phyloP scores from a whole-genome alignment of 129 eudicot genomes.

The Flaveria sonorensis region DNA sequence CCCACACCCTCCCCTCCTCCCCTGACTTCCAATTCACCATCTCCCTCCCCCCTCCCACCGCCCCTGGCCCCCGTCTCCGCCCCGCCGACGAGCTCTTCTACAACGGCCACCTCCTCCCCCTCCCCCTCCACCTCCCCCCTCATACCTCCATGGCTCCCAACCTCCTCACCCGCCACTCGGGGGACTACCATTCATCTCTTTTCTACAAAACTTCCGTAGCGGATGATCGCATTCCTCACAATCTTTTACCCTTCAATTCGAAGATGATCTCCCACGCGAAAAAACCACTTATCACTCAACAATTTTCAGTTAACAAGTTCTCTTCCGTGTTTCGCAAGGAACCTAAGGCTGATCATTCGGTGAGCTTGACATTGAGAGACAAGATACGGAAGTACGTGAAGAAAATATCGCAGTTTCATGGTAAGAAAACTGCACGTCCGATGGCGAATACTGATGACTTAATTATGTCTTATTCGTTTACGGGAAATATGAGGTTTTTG shows the following conservation, averaged over 20 bases:
- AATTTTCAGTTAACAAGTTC: slow-evolving; percentile 56
- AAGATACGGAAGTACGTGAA: slow-evolving; percentile 29
- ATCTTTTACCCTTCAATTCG: slow-evolving; percentile 37
- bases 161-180: slow-evolving; percentile 43
- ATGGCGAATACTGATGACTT: background rate
- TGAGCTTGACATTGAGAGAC: background rate
- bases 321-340: slow-evolving; percentile 50
- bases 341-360: too few relatives aligned
- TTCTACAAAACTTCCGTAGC: slow-evolving; percentile 1
- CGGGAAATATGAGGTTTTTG: slow-evolving; percentile 65
- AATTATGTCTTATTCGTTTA: slow-evolving; percentile 48
- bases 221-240: slow-evolving; percentile 37
- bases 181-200: slow-evolving; percentile 45
- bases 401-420: slow-evolving; percentile 12
- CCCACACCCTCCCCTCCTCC: slow-evolving; percentile 85
- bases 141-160: slow-evolving; percentile 55
- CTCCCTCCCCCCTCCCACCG: slow-evolving; percentile 64
- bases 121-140: slow-evolving; percentile 88
- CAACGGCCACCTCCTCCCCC: slow-evolving; percentile 94
- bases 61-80: slow-evolving; percentile 53
- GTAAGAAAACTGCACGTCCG: slow-evolving; percentile 1
- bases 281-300: slow-evolving; percentile 23
- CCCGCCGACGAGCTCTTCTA: slow-evolving; percentile 96
- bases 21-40: slow-evolving; percentile 85
- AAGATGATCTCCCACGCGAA: background rate